phyloP scores from a whole-genome alignment of 2,329 filamentous ascomycete species.

The Aspergillus texensis region DNA sequence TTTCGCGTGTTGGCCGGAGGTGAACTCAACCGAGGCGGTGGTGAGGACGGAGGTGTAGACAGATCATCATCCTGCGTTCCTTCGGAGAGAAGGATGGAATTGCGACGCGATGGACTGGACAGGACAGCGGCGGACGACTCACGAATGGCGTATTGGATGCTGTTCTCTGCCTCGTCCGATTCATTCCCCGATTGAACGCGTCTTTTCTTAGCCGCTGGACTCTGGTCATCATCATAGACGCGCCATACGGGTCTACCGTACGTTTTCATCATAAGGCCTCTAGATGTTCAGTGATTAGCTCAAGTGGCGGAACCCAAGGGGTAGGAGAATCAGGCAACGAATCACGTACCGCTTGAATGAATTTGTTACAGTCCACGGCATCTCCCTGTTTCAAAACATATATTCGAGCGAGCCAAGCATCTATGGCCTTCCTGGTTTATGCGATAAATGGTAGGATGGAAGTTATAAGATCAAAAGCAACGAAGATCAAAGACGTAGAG shows the following conservation, averaged over 20 bases:
- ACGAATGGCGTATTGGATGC: conserved; percentile 51
- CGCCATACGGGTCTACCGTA: conserved; percentile 52
- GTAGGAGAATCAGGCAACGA: conserved; percentile 9
- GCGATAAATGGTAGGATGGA: neutral
- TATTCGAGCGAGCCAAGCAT: conserved; percentile 14
- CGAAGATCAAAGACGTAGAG: neutral
- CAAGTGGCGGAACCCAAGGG: conserved; percentile 7
- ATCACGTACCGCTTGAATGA: conserved; percentile 50
- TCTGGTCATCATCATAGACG: conserved; percentile 50
- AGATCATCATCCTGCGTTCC: conserved; percentile 47
- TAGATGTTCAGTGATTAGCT: conserved; percentile 22
- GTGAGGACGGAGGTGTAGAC: conserved; percentile 56
- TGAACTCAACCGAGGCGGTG: conserved; percentile 49
- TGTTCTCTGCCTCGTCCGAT: conserved; percentile 47
- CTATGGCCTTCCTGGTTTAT: conserved; percentile 2
- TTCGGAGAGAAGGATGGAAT: conserved; percentile 48
- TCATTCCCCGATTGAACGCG: conserved; percentile 42
- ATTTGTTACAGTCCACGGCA: conserved; percentile 55
- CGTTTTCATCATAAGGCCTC: conserved; percentile 54
- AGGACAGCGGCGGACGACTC: conserved; percentile 50
- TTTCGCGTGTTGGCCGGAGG: conserved; percentile 49
- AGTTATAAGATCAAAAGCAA: neutral
- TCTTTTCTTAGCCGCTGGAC: conserved; percentile 48
- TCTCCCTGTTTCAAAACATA: conserved; percentile 37
- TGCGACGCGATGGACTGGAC: conserved; percentile 51